phyloP scores from a whole-genome alignment of 2,329 filamentous ascomycete species.

The Daldinia eschscholtzii region DNA sequence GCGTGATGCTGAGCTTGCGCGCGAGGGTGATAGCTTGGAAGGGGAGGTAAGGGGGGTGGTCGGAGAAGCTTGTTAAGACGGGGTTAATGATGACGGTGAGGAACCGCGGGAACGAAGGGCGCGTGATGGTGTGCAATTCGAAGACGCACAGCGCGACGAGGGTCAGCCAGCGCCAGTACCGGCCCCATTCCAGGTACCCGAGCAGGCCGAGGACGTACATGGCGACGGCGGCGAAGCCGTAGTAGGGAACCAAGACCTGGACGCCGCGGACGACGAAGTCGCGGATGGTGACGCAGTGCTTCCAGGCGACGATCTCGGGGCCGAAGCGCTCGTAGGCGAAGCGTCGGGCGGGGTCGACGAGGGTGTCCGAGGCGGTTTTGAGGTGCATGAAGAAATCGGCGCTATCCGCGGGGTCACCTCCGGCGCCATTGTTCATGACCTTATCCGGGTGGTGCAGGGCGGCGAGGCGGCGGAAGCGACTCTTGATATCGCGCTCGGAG shows the following conservation, averaged over 20 bases:
- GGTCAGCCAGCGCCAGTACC: slow-evolving; percentile 74
- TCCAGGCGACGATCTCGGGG: slow-evolving; percentile 75
- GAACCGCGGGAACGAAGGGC: slow-evolving; percentile 64
- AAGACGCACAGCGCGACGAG: slow-evolving; percentile 66
- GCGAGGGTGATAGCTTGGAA: slow-evolving; percentile 85
- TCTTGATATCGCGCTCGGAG: slow-evolving; percentile 82
- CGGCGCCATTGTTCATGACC: slow-evolving; percentile 54
- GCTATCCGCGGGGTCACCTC: slow-evolving; percentile 53
- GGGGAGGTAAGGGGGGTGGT: slow-evolving; percentile 77
- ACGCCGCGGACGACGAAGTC: slow-evolving; percentile 79
- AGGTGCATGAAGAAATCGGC: slow-evolving; percentile 79
- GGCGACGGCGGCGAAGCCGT: slow-evolving; percentile 67
- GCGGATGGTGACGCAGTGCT: slow-evolving; percentile 73
- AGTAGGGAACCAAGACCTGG: slow-evolving; percentile 71
- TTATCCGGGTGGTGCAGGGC: slow-evolving; percentile 89
- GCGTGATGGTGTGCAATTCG: slow-evolving; percentile 68
- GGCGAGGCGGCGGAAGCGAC: slow-evolving; percentile 82
- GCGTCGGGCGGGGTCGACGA: slow-evolving; percentile 79
- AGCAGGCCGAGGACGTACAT: slow-evolving; percentile 73
- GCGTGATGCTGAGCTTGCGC: slow-evolving; percentile 80
- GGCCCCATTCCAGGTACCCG: slow-evolving; percentile 76
- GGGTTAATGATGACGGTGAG: slow-evolving; percentile 61
- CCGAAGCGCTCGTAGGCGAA: slow-evolving; percentile 95
- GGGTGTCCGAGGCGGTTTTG: slow-evolving; percentile 84
- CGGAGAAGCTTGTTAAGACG: slow-evolving; percentile 55